Evolutionary conservation across 1,284 basidiomycete genomes (phyloP).

Genomic region (Malassezia furfur): DNA sequence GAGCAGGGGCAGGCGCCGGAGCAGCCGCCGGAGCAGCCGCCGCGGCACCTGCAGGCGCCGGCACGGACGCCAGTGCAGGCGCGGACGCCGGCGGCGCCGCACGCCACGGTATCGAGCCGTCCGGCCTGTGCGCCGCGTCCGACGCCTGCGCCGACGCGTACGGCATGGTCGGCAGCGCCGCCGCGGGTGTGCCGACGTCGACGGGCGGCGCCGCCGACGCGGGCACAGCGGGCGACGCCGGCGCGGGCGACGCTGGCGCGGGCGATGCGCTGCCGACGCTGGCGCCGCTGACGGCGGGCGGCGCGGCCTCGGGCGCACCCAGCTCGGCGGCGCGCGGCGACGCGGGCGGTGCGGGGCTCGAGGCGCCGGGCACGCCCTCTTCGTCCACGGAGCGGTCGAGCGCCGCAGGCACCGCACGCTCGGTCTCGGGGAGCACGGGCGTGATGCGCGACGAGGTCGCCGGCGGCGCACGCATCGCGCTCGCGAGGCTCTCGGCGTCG

Average conservation of each 20-base stretch:
- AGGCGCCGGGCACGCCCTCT: too few species aligned
- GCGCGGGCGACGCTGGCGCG: too few species aligned
- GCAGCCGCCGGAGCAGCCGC: neutral
- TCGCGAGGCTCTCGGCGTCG: too few species aligned
- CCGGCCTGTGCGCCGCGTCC: neutral
- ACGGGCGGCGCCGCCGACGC: neutral
- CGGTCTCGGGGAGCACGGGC: neutral
- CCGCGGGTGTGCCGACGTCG: neutral
- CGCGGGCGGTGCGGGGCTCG: too few species aligned
- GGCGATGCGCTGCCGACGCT: too few species aligned
- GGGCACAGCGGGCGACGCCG: neutral
- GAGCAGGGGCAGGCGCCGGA: neutral
- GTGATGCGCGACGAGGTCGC: neutral
- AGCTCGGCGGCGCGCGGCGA: too few species aligned
- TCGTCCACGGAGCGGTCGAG: too few species aligned
- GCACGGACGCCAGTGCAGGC: neutral
- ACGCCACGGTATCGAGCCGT: too few species aligned
- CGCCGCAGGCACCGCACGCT: too few species aligned
- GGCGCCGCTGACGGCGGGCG: too few species aligned
- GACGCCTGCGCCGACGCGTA: neutral
- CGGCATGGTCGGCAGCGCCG: neutral
- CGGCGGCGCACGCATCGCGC: neutral
- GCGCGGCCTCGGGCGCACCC: too few species aligned
- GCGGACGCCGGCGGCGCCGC: too few species aligned
- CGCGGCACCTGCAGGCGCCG: neutral